Evolutionary conservation across 768 basidiomycete species (phyloP), one percentile per base, ranked within the genome.

Genomic region (Xerocomellus chrysenteron): DNA sequence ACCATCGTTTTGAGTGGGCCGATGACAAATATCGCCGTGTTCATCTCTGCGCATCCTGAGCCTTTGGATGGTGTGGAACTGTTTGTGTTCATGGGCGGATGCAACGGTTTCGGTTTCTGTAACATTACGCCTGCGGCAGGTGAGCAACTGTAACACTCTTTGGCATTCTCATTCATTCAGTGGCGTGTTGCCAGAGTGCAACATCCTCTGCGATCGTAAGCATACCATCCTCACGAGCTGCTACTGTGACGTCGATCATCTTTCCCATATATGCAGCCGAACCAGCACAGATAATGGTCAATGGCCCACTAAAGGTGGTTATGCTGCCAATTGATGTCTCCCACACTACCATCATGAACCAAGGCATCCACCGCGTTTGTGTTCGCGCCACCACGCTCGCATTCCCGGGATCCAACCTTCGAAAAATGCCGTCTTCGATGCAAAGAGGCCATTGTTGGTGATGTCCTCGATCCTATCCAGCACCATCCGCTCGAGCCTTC

Each of bases 271-370:
- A 26, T 28, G 28, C 60, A 91, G 88, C 90, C 9, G 90, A 94
- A 68, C 90, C 93, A 4, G 81, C 87, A 2, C 87, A 91, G 63
- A 92, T 94, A 50, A 88, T 94, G 12, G 70, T 93, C 43, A 78
- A 92, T 65, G 78, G 78, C 6, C 85, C 88, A 3, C 76, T 90
- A 8, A 86, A 82, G 74, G 82, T 75, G 32, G 73, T 76, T 14
- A 92, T 92, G 91, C 82, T 93, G 28, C 90, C 91, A 0, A 81
- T 96, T 61, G 94, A 96, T 65, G 88, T 94, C 17, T 90, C 93
- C 3, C 94, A 95, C 68, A 87, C 83, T 0, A 90, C 89, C 4
- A 88, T 95, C 58, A 86, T 90, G 43, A 87, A 83, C 3, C 67
- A 73, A 21, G 64, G 70, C 11, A 73, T 86, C 33, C 87, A 86